A percentile compares a stretch with the other conserved stretches of the same genome.
These are phyloP conservation scores for Prillingera fragicola DNA, from an alignment of 1,284 basidiomycete species.

Conservation along the genomic window DNA sequence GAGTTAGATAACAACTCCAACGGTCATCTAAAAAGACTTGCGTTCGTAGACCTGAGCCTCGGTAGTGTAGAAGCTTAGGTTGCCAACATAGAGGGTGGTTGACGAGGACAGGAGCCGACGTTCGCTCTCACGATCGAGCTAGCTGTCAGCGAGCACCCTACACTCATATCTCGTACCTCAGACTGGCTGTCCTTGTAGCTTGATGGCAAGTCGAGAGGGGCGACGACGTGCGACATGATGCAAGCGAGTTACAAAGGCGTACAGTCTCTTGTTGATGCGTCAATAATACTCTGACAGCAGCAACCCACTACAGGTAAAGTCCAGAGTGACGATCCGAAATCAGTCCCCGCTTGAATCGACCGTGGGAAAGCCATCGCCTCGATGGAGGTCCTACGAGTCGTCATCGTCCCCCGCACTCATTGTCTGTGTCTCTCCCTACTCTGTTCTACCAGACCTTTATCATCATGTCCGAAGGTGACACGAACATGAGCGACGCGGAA, in stretches of 20 bases:
- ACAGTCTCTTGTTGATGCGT: not conserved
- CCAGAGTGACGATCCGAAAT: not conserved
- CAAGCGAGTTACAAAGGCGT: not conserved
- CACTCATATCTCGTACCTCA: conserved; percentile 50
- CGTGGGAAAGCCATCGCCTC: not conserved
- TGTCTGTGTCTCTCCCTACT: not conserved
- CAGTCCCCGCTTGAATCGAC: not conserved
- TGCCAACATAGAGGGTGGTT: conserved; percentile 73
- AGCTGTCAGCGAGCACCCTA: conserved; percentile 4
- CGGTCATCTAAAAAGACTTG: conserved; percentile 23
- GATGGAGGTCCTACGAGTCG: too few relatives aligned
- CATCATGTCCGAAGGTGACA: conserved; percentile 28
- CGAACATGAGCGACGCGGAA: conserved; percentile 38
- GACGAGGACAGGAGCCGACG: conserved; percentile 51
- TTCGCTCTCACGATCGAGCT: conserved; percentile 49
- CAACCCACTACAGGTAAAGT: not conserved
- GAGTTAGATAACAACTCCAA: too few relatives aligned
- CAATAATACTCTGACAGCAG: not conserved
- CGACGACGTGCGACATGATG: conserved; percentile 79
- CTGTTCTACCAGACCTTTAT: not conserved
- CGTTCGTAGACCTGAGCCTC: conserved; percentile 98
- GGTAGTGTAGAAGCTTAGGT: conserved; percentile 95
- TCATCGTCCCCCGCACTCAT: not conserved
- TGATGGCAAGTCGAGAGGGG: conserved; percentile 81
- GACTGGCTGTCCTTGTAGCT: conserved; percentile 89